Conservation (phyloP, 2,329 filamentous ascomycete genomes). For the Fusarium xylarioides region DNA sequence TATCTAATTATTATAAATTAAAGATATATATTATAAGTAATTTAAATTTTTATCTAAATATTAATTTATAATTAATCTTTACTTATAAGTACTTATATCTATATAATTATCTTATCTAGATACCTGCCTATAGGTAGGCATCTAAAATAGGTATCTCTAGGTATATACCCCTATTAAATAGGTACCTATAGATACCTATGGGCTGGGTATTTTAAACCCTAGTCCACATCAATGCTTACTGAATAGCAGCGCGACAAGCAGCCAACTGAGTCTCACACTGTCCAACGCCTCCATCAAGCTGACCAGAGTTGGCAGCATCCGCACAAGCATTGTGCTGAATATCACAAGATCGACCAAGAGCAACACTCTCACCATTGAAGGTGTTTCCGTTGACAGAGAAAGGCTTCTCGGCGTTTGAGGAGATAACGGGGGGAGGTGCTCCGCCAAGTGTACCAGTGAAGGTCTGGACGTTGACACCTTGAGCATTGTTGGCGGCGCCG, state of each 20-base stretch:
- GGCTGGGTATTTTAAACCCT: too few relatives aligned
- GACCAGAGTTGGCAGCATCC: not conserved
- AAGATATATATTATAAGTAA: too few relatives aligned
- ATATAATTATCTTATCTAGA: too few relatives aligned
- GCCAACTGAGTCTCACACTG: not conserved
- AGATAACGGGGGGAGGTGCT: not conserved
- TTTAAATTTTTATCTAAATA: too few relatives aligned
- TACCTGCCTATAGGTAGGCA: too few relatives aligned
- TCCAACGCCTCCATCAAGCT: not conserved
- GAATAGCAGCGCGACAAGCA: not conserved
- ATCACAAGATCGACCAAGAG: not conserved
- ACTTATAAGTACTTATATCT: too few relatives aligned
- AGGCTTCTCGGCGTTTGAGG: not conserved
- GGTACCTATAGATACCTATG: too few relatives aligned
- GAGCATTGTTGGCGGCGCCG: not conserved
- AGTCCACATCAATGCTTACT: too few relatives aligned
- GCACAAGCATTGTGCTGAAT: conserved; percentile 2
- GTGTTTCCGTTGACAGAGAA: conserved; percentile 5
- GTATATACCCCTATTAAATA: too few relatives aligned
- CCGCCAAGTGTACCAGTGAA: not conserved
- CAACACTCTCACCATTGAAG: not conserved
- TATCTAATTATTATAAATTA: too few relatives aligned
- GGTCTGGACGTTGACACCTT: not conserved
- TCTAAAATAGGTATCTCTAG: too few relatives aligned
- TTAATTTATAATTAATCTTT: too few relatives aligned